Evolutionary conservation across 2,329 filamentous ascomycete species (phyloP), one percentile per base, ranked within the genome.

Genomic region (Fusarium sp.): DNA sequence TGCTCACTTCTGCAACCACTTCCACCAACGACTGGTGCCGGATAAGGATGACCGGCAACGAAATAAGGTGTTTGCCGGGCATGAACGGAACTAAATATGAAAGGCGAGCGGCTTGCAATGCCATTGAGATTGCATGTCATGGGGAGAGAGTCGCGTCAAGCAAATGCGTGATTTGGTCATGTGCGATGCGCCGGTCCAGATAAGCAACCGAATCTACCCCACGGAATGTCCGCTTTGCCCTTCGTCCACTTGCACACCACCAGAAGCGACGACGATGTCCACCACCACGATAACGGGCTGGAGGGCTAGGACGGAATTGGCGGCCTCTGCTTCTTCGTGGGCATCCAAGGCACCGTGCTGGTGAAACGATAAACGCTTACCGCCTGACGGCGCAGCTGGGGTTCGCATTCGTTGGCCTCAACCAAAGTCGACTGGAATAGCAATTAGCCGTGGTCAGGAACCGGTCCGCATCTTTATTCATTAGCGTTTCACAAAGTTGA

Each of bases 291-390:
- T 28, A 46, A 57, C 47, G 34, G 39, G 59, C 39, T 23, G 36
- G 34, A 44, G 30, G 12, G 12, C 27, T 46, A 13, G 16, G 36
- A 23, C 27, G 12, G 18, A 23, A 23, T 23, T 23, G 18, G 18
- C 18, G 18, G 18, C 18, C 18, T 23, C 18, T 23, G 18, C 18
- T 18, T 62, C 52, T 55, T 62, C 62, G 46, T 41, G 34, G 27
- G 31, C 66, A 65, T 74, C 65, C 62, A 74, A 74, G 72, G 72
- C 59, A 74, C 72, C 60, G 60, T 57, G 44, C 51, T 62, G 58
- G 63, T 70, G 55, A 65, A 66, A 71, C 60, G 37, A 52, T 46
- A 51, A 51, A 61, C 4, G 63, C 54, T 52, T 50, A 48, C 47
- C 59, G 61, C 59, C 41, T 70, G 67, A 68, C 53, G 30, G 54